Evolutionary conservation across 176 grass and related monocot genomes (phyloP).

Genomic region (Pontederia crassipes): DNA sequence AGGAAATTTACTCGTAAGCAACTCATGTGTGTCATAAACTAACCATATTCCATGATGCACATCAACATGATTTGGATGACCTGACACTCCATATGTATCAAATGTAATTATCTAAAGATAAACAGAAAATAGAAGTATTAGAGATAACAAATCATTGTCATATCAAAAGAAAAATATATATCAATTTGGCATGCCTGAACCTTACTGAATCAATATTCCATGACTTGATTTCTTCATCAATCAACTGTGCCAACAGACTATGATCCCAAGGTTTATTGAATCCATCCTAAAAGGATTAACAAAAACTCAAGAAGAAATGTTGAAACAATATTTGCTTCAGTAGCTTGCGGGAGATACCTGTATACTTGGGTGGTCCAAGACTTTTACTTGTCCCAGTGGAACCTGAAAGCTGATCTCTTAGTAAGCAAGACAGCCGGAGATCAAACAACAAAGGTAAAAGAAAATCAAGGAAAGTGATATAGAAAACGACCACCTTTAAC

Average conservation of each 20-base stretch:
- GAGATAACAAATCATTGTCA: neutral
- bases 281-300: conserved; percentile 50
- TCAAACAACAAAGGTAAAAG: neutral
- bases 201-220: conserved; percentile 73
- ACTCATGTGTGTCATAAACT: conserved; percentile 7
- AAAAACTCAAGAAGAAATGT: neutral
- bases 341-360: conserved; percentile 37
- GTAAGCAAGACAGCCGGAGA: neutral
- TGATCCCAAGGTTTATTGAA: conserved; percentile 74
- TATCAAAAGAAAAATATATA: no score
- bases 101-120: conserved; percentile 59
- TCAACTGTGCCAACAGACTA: conserved; percentile 46
- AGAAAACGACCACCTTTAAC: conserved; percentile 35
- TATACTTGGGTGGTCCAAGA: conserved; percentile 59
- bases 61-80: conserved; percentile 76
- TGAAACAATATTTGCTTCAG: conserved; percentile 1
- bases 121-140: conserved; percentile 1
- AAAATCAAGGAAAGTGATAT: neutral
- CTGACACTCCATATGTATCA: conserved; percentile 75
- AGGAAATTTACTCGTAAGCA: neutral
- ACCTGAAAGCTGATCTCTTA: conserved; percentile 34
- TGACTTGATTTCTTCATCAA: conserved; percentile 32
- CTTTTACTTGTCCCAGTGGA: conserved; percentile 49
- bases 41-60: conserved; percentile 73
- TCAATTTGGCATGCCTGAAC: neutral